Evolutionary conservation across 2,329 filamentous ascomycete species (phyloP).

Genomic region (Endothia cerciana): DNA sequence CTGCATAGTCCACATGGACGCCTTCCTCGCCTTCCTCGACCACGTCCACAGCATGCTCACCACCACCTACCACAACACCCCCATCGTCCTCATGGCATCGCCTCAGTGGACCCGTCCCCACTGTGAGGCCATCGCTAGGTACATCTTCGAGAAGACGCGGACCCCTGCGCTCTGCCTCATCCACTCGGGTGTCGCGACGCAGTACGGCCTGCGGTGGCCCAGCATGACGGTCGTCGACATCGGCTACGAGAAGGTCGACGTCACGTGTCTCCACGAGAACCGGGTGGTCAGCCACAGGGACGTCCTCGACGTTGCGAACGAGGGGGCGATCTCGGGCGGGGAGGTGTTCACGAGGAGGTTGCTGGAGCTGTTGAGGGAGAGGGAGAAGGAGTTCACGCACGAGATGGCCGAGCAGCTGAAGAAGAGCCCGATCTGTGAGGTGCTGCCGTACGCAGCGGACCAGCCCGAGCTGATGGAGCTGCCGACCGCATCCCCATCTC

Average conservation of each 20-base stretch:
- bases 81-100: conserved; percentile 86
- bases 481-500: conserved; percentile 43
- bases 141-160: conserved; percentile 97
- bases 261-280: conserved; percentile 88
- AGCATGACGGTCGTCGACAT: conserved; percentile 89
- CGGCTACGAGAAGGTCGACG: conserved; percentile 87
- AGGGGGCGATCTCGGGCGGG: conserved; percentile 71
- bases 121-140: conserved; percentile 85
- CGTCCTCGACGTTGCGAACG: conserved; percentile 52
- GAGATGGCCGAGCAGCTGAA: conserved; percentile 75
- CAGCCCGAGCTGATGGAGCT: conserved; percentile 52
- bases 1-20: conserved; percentile 85
- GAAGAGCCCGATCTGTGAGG: conserved; percentile 68
- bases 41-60: conserved; percentile 90
- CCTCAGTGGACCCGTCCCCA: conserved; percentile 90
- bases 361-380: conserved; percentile 61
- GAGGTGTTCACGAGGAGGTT: conserved; percentile 82
- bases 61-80: conserved; percentile 93
- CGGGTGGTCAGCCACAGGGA: conserved; percentile 69
- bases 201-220: conserved; percentile 77
- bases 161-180: conserved; percentile 90
- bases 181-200: conserved; percentile 83
- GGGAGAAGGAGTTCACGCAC: conserved; percentile 59
- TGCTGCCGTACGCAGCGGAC: conserved; percentile 59
- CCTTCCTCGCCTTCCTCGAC: conserved; percentile 90